A percentile compares a stretch with the other conserved stretches of the same genome.
Conservation (phyloP, 768 basidiomycete species). For the Pleurotus sapidus region DNA sequence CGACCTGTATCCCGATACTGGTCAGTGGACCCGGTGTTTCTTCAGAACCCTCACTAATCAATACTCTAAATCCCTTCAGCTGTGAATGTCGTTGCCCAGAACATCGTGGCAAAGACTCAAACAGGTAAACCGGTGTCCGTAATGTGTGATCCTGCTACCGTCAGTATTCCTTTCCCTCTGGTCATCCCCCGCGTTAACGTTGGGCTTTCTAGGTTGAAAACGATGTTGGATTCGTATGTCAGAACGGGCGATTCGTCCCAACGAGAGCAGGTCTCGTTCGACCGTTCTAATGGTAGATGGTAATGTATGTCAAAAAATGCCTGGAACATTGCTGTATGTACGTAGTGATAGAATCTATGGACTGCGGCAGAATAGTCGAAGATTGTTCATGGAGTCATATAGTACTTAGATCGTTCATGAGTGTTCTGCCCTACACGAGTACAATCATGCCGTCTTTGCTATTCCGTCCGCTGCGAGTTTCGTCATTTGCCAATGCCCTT, state of each 20-base stretch:
- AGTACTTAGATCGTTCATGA: too few relatives aligned
- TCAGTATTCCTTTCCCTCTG: conserved; percentile 20
- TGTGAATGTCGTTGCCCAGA: conserved; percentile 45
- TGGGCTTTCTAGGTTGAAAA: conserved; percentile 31
- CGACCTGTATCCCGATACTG: conserved; percentile 55
- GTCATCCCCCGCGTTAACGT: neutral
- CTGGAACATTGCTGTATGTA: too few relatives aligned
- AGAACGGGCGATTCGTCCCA: conserved; percentile 41
- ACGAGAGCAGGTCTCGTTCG: conserved; percentile 26
- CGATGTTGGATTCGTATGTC: conserved; percentile 50
- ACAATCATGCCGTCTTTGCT: conserved; percentile 2
- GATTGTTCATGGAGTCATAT: too few relatives aligned
- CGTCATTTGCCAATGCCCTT: conserved; percentile 51
- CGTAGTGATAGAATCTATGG: too few relatives aligned
- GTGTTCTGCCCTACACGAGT: too few relatives aligned
- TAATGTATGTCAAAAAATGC: too few relatives aligned
- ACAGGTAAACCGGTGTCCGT: conserved; percentile 40
- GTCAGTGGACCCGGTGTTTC: conserved; percentile 23
- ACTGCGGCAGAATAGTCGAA: too few relatives aligned
- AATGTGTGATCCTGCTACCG: conserved; percentile 53
- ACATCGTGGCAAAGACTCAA: conserved; percentile 44
- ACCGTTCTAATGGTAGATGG: neutral
- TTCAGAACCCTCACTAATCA: neutral
- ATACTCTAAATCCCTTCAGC: conserved; percentile 24
- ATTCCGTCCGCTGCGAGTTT: neutral